These are phyloP conservation scores for Neurospora sp. DNA, from an alignment of 495 filamentous ascomycete genomes.

Conservation along the genomic window DNA sequence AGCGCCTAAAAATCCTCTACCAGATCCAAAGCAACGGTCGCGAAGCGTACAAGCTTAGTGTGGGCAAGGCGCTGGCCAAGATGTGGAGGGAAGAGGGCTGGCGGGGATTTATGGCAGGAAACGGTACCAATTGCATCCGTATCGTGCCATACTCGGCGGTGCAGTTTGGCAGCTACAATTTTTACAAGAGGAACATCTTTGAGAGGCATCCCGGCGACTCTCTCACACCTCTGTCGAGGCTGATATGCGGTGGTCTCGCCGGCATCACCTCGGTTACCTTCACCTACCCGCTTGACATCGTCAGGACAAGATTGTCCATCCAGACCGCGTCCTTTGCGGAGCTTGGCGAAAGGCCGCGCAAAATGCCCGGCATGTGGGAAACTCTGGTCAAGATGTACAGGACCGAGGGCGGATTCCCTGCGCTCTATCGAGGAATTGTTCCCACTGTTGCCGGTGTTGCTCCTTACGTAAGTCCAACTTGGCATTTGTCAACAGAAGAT, in stretches of 20 bases:
- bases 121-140: constrained; percentile 95
- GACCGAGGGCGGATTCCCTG: constrained; percentile 73
- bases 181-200: constrained; percentile 86
- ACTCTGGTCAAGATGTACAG: constrained; percentile 80
- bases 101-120: constrained; percentile 92
- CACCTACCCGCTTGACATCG: constrained; percentile 84
- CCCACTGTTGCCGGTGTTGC: constrained; percentile 94
- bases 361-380: constrained; percentile 87
- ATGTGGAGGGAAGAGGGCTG: constrained; percentile 97
- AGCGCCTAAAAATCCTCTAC: constrained; percentile 93
- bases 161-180: constrained; percentile 94
- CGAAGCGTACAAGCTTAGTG: constrained; percentile 83
- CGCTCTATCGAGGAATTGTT: constrained; percentile 84
- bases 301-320: constrained; percentile 89
- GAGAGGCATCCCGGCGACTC: constrained; percentile 60
- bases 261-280: constrained; percentile 85
- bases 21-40: constrained; percentile 89
- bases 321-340: constrained; percentile 87
- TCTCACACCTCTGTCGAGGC: constrained; percentile 56
- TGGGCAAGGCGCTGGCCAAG: constrained; percentile 78
- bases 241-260: constrained; percentile 78
- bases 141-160: constrained; percentile 98
- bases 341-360: constrained; percentile 47
- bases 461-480: constrained; percentile 63
- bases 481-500: neutral